Percentiles rank a stretch among this genome's conserved stretches.
These are phyloP conservation scores for Micractinium sp. DNA, from an alignment of 139 green algal genomes.

Conservation along the genomic window DNA sequence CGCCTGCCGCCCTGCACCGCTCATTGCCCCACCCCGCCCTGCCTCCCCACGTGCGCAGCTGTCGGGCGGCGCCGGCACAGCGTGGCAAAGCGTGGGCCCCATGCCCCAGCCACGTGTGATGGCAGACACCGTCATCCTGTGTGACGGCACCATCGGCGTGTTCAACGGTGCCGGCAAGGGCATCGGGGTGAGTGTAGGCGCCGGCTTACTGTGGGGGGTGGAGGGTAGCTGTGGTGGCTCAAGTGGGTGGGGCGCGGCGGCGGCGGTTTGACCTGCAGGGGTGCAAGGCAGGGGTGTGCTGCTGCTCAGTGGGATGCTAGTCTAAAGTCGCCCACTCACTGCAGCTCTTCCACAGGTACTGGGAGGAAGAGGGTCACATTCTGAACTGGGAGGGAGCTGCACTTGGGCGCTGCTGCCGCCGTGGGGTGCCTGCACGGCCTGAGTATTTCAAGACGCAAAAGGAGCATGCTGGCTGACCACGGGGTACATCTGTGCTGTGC, in stretches of 20 bases:
- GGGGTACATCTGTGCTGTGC: too few species aligned
- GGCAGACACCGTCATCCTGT: not conserved
- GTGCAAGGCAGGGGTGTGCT: not conserved
- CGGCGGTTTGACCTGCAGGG: not conserved
- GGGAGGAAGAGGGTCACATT: too few species aligned
- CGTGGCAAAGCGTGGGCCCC: not conserved
- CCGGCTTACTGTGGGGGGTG: not conserved
- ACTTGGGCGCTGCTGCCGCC: too few species aligned
- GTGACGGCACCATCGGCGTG: not conserved
- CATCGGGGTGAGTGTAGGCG: not conserved
- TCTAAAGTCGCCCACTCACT: not conserved
- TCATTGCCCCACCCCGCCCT: not conserved
- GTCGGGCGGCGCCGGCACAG: not conserved
- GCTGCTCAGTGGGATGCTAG: too few species aligned
- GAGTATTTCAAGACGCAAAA: too few species aligned
- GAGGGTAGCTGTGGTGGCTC: not conserved
- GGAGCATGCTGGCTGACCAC: too few species aligned
- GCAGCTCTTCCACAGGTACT: too few species aligned
- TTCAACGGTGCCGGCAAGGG: not conserved
- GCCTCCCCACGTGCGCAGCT: not conserved
- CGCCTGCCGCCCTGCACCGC: not conserved
- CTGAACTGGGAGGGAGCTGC: too few species aligned
- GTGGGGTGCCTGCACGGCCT: too few species aligned
- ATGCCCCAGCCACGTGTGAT: slow-evolving; percentile 6
- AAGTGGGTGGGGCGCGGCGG: not conserved